Conservation (phyloP, 805 yeast species). For the Hanseniaspora occidentalis region DNA sequence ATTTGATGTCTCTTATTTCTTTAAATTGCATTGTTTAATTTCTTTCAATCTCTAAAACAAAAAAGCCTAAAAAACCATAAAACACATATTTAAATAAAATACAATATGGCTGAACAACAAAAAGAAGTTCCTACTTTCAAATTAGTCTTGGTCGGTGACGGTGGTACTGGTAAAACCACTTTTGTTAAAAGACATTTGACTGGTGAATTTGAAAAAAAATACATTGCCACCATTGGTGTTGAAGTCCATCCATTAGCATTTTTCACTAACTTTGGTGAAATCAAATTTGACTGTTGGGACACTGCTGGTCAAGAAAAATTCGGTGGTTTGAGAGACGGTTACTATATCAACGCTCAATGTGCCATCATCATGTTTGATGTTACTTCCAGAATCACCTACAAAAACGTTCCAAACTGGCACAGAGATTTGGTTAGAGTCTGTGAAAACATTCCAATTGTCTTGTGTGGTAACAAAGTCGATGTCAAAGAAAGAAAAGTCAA, state of each 20-base stretch:
- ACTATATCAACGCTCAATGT: conserved; percentile 98
- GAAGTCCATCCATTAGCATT: conserved; percentile 98
- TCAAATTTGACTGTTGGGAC: conserved; percentile 99
- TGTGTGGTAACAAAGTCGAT: conserved; percentile 99
- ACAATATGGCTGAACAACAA: conserved; percentile 7
- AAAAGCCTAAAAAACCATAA: background rate
- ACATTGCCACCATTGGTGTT: conserved; percentile 98
- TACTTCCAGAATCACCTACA: conserved; percentile 97
- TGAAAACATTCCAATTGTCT: conserved; percentile 97
- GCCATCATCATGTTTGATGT: conserved; percentile 99
- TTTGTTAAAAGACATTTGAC: conserved; percentile 99
- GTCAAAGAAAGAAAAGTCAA: conserved; percentile 99
- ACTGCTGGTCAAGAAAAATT: conserved; percentile 99
- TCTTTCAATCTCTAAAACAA: background rate
- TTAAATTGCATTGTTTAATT: no score
- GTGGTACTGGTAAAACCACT: conserved; percentile 99
- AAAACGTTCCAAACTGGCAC: conserved; percentile 99
- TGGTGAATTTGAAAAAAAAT: conserved; percentile 98
- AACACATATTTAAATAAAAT: background rate
- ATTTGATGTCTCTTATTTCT: no score
- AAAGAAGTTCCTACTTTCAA: conserved; percentile 84
- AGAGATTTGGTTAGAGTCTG: conserved; percentile 99
- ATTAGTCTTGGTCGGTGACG: conserved; percentile 98
- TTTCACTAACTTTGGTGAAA: conserved; percentile 97
- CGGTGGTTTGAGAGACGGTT: conserved; percentile 99